Evolutionary conservation across 1,284 basidiomycete genomes (phyloP).

Genomic region (Entoloma clypeatum): DNA sequence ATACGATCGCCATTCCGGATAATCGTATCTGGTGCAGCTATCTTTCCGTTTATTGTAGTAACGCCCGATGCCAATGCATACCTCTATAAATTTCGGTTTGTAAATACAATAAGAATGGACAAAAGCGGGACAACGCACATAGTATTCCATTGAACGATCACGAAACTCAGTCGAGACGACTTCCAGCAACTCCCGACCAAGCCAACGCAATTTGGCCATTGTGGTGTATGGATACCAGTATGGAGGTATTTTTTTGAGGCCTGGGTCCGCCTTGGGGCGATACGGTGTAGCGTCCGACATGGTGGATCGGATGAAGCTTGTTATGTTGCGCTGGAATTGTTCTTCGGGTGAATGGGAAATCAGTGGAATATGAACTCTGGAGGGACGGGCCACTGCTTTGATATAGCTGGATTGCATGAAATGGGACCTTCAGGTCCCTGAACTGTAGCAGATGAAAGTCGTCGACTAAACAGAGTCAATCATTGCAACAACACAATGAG

Average conservation of each 20-base stretch:
- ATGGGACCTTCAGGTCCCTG: conserved; percentile 13
- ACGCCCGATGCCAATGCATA: conserved; percentile 94
- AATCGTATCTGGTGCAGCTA: conserved; percentile 76
- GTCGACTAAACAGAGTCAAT: conserved; percentile 1
- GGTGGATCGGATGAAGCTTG: conserved; percentile 45
- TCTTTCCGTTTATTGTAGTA: conserved; percentile 87
- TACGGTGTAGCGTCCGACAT: conserved; percentile 39
- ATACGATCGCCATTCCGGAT: conserved; percentile 88
- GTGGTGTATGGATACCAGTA: conserved; percentile 88
- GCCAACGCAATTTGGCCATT: conserved; percentile 90
- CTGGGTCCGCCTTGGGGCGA: conserved; percentile 28
- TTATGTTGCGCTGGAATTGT: conserved; percentile 52
- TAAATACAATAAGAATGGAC: conserved; percentile 2
- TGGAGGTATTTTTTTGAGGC: conserved; percentile 67
- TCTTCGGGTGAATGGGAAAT: conserved; percentile 43
- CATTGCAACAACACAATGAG: not conserved
- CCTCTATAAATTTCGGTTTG: conserved; percentile 45
- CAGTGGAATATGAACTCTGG: conserved; percentile 39
- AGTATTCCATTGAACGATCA: conserved; percentile 89
- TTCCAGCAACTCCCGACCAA: conserved; percentile 80
- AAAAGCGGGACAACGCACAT: conserved; percentile 53
- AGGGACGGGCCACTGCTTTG: conserved; percentile 14
- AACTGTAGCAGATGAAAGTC: not conserved
- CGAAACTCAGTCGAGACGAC: conserved; percentile 88
- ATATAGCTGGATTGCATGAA: conserved; percentile 16